Conservation (phyloP, 2,329 filamentous ascomycete species). For the Spiromastix sp. region DNA sequence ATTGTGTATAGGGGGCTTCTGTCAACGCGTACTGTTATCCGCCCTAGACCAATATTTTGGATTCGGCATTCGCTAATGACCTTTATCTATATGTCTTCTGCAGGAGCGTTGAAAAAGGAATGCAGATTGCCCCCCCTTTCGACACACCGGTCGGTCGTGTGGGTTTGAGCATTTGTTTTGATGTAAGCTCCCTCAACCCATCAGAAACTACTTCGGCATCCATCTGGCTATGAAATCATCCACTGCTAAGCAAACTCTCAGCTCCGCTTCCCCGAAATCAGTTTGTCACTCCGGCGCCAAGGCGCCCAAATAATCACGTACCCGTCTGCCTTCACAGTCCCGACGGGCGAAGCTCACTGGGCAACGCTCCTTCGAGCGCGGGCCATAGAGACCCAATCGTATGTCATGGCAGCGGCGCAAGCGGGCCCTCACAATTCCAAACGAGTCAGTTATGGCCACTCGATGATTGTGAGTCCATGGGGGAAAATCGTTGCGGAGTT, state of each 20-base stretch:
- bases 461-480: conserved; percentile 81
- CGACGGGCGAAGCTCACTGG: conserved; percentile 82
- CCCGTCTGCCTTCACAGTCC: conserved; percentile 81
- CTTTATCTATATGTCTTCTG: neutral
- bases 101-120: conserved; percentile 58
- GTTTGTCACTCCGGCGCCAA: conserved; percentile 53
- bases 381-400: conserved; percentile 82
- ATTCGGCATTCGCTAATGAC: too few relatives aligned
- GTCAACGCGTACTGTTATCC: too few relatives aligned
- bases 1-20: conserved; percentile 1
- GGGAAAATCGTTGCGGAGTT: conserved; percentile 60
- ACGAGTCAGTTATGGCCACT: conserved; percentile 73
- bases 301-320: conserved; percentile 71
- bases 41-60: too few relatives aligned
- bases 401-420: conserved; percentile 79
- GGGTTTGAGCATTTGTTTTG: conserved; percentile 80
- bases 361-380: conserved; percentile 64
- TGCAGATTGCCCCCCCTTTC: conserved; percentile 56
- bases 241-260: conserved; percentile 16
- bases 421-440: conserved; percentile 64
- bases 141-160: conserved; percentile 63
- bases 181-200: conserved; percentile 37
- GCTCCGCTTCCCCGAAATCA: conserved; percentile 70
- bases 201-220: neutral
- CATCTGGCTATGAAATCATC: neutral